These are phyloP conservation scores for Talaromyces funiculosus DNA, from an alignment of 2,329 filamentous ascomycete species.

Conservation along the genomic window DNA sequence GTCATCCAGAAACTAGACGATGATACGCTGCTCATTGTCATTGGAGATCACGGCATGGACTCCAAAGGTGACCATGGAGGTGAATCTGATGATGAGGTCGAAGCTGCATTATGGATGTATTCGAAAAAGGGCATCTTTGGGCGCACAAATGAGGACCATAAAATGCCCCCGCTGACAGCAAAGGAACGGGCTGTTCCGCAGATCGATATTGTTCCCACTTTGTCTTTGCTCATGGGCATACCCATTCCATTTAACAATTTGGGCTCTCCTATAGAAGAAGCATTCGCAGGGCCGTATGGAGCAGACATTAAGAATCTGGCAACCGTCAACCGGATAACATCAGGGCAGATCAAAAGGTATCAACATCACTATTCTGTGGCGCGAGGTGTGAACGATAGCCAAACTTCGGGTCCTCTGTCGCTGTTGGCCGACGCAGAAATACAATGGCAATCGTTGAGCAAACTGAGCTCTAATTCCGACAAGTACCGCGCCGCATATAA, in stretches of 20 bases:
- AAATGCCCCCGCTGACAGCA: constrained; percentile 58
- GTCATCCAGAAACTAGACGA: constrained; percentile 71
- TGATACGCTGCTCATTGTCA: constrained; percentile 80
- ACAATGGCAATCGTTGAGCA: constrained; percentile 45
- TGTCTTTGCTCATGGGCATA: constrained; percentile 79
- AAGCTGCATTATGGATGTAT: constrained; percentile 98
- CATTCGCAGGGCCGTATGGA: constrained; percentile 68
- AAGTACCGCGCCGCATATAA: constrained; percentile 43
- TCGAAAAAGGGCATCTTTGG: constrained; percentile 83
- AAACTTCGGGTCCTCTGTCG: constrained; percentile 50
- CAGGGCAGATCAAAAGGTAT: constrained; percentile 84
- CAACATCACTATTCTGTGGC: constrained; percentile 75
- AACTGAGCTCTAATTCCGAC: constrained; percentile 30
- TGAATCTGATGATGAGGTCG: constrained; percentile 91
- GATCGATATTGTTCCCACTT: constrained; percentile 90
- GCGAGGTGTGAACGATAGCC: constrained; percentile 60
- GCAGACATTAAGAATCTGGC: constrained; percentile 72
- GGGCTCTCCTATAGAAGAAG: constrained; percentile 87
- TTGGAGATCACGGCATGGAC: constrained; percentile 99
- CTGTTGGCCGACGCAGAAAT: constrained; percentile 58
- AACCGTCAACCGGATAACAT: constrained; percentile 66
- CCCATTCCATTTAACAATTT: constrained; percentile 96
- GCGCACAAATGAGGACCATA: constrained; percentile 57
- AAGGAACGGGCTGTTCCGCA: constrained; percentile 70
- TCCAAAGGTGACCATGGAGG: constrained; percentile 96